Conservation (phyloP, 2,329 filamentous ascomycete genomes). For the Hypoxylon sp. region DNA sequence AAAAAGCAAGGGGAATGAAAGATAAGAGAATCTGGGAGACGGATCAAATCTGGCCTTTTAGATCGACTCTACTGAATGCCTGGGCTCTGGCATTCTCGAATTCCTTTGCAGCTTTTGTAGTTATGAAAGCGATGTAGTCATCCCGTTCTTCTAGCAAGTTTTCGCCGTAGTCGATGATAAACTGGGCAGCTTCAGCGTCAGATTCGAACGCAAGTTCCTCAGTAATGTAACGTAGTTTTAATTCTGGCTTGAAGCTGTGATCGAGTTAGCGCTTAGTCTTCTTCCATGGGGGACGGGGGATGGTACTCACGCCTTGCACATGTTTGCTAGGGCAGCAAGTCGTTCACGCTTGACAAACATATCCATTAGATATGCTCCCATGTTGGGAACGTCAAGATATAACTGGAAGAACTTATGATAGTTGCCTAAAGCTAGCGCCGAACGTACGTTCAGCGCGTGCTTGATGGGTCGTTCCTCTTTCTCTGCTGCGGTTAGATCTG, state of each 20-base stretch:
- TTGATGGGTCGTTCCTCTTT: constrained; percentile 87
- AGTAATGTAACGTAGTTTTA: constrained; percentile 91
- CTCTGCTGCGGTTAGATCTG: constrained; percentile 98
- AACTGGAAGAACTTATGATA: constrained; percentile 98
- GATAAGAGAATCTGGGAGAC: constrained; percentile 43
- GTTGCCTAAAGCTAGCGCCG: constrained; percentile 91
- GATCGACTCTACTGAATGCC: constrained; percentile 91
- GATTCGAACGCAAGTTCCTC: constrained; percentile 97
- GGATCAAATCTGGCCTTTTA: constrained; percentile 93
- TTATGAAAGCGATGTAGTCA: constrained; percentile 80
- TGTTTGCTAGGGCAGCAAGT: constrained; percentile 88
- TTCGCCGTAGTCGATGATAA: constrained; percentile 86
- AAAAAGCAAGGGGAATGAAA: constrained; percentile 36
- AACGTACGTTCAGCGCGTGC: constrained; percentile 92
- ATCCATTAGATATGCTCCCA: constrained; percentile 99
- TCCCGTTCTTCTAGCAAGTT: constrained; percentile 82
- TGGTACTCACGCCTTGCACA: constrained; percentile 93
- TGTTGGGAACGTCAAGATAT: constrained; percentile 93
- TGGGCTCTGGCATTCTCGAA: constrained; percentile 81
- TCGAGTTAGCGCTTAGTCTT: constrained; percentile 61
- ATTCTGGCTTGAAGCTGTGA: constrained; percentile 88
- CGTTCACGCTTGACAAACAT: constrained; percentile 98
- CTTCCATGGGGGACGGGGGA: neutral
- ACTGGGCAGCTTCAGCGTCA: constrained; percentile 90
- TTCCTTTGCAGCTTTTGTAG: constrained; percentile 77